phyloP scores from a whole-genome alignment of 192 early-diverging fungal species.

The Umbelopsis isabellina region DNA sequence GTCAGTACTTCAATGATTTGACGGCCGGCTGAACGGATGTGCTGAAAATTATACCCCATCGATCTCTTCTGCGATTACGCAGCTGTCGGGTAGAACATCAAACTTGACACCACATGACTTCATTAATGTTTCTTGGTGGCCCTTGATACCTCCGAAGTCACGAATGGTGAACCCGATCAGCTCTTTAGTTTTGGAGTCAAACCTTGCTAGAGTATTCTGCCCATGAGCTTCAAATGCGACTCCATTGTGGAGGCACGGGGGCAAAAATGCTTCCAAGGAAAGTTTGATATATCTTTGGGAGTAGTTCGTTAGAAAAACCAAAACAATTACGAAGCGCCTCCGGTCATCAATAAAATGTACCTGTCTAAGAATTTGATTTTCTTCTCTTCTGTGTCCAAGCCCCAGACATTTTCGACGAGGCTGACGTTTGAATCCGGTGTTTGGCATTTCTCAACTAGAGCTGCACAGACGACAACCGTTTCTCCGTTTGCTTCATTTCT shows the following conservation, averaged over 20 bases:
- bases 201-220: conserved; percentile 63
- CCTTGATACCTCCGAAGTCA: conserved; percentile 72
- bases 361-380: conserved; percentile 48
- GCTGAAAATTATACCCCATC: conserved; percentile 19
- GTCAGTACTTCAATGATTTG: not conserved
- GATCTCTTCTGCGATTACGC: conserved; percentile 51
- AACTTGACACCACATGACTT: conserved; percentile 48
- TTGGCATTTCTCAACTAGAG: conserved; percentile 52
- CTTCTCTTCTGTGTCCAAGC: conserved; percentile 46
- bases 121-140: conserved; percentile 55
- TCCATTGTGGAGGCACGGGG: conserved; percentile 60
- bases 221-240: conserved; percentile 71
- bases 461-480: conserved; percentile 58
- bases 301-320: not conserved
- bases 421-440: conserved; percentile 38
- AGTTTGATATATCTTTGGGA: conserved; percentile 42
- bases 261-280: conserved; percentile 61
- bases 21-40: not conserved
- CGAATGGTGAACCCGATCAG: conserved; percentile 64
- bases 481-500: conserved; percentile 37
- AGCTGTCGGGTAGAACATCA: conserved; percentile 58
- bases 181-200: conserved; percentile 50
- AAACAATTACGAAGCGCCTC: not conserved
- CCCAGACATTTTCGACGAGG: conserved; percentile 49
- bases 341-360: conserved; percentile 12